These are phyloP conservation scores for Trapa incisa DNA, from an alignment of 345 rosid genomes.

Conservation along the genomic window DNA sequence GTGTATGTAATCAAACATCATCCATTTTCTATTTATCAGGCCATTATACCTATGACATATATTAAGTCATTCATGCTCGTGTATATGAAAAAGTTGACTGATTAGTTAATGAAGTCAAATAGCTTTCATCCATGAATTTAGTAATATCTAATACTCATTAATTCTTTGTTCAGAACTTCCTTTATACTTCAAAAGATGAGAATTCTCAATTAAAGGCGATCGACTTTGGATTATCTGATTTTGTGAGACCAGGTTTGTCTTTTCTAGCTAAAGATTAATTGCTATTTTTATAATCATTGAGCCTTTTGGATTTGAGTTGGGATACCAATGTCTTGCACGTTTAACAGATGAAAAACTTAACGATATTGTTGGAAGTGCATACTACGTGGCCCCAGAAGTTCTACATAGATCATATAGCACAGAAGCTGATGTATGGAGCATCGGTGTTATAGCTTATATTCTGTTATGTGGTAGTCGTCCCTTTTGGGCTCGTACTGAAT, in stretches of 20 bases:
- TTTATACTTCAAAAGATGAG: slow-evolving; percentile 72
- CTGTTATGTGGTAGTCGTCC: slow-evolving; percentile 95
- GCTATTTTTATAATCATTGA: neutral
- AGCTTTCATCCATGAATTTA: neutral
- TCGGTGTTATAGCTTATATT: slow-evolving; percentile 93
- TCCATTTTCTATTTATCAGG: neutral
- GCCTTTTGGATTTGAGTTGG: slow-evolving; percentile 2
- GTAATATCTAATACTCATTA: slow-evolving; percentile 9
- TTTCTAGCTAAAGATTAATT: slow-evolving; percentile 3
- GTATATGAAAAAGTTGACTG: neutral
- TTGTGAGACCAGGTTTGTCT: slow-evolving; percentile 81
- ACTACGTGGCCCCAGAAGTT: slow-evolving; percentile 98
- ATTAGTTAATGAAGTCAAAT: no score
- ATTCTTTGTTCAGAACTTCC: slow-evolving; percentile 62
- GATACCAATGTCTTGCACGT: slow-evolving; percentile 6
- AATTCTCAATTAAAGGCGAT: slow-evolving; percentile 80
- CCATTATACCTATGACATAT: neutral
- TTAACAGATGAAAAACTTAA: slow-evolving; percentile 77
- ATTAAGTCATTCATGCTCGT: neutral
- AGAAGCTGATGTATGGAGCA: slow-evolving; percentile 98
- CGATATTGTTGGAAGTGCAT: slow-evolving; percentile 95
- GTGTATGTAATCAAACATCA: neutral
- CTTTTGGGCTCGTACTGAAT: slow-evolving; percentile 95
- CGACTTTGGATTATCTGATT: slow-evolving; percentile 95
- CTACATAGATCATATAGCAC: slow-evolving; percentile 81